A percentile compares a stretch with the other conserved stretches of the same genome.
These are phyloP conservation scores for Prillingera fragicola DNA, from an alignment of 1,284 basidiomycete species.

Conservation along the genomic window DNA sequence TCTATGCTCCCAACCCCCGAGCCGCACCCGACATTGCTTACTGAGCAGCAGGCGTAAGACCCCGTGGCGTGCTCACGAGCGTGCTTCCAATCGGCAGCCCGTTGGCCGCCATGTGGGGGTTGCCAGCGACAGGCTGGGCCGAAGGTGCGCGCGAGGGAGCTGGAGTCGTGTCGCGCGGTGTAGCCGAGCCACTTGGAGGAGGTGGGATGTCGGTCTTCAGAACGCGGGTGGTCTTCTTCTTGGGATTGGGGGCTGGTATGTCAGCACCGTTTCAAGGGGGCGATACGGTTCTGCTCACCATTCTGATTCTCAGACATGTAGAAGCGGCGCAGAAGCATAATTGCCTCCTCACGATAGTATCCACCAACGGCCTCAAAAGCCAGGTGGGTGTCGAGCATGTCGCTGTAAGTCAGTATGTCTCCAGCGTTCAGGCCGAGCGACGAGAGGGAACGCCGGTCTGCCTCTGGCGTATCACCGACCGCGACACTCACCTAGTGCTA, in stretches of 20 bases:
- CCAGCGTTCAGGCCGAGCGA: no score
- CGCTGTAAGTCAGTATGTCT: no score
- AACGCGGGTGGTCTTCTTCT: constrained; percentile 46
- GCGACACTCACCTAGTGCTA: constrained; percentile 65
- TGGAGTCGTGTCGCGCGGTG: constrained; percentile 9
- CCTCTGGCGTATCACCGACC: no score
- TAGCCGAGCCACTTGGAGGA: constrained; percentile 21
- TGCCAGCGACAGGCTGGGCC: constrained; percentile 7
- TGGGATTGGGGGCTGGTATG: constrained; percentile 46
- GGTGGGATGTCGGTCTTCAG: constrained; percentile 49
- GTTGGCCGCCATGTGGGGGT: constrained; percentile 2
- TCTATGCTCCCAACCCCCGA: neutral
- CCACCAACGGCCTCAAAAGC: constrained; percentile 74
- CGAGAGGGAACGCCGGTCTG: no score
- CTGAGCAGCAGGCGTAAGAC: neutral
- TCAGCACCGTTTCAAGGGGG: neutral
- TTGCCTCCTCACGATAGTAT: constrained; percentile 84
- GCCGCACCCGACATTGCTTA: neutral
- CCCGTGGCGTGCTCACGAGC: constrained; percentile 22
- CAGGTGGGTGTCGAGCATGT: constrained; percentile 63
- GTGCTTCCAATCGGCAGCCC: constrained; percentile 28
- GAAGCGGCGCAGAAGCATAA: constrained; percentile 88
- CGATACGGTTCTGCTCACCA: constrained; percentile 58
- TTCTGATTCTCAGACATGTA: constrained; percentile 94
- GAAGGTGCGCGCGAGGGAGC: constrained; percentile 18